Percentiles rank a stretch among this genome's conserved stretches.
Conservation (phyloP, 129 eudicot species). For the sunflower (Helianthus annuus) region HanXRQr2.0-SUNRISE NC_035447.2:172845925-172846424, state of each 20-base stretch:
- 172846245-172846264: slow-evolving; percentile 86
- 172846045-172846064: slow-evolving; percentile 80
- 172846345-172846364: slow-evolving; percentile 47
- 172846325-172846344: slow-evolving; percentile 86
- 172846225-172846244: slow-evolving; percentile 74
- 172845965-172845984: background rate
- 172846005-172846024: slow-evolving; percentile 88
- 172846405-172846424: background rate
- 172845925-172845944: no score
- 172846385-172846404: background rate
- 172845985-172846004: slow-evolving; percentile 79
- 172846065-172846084: slow-evolving; percentile 86
- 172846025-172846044: slow-evolving; percentile 69
- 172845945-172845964: background rate
- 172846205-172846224: slow-evolving; percentile 78
- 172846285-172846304: slow-evolving; percentile 84
- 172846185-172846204: slow-evolving; percentile 74
- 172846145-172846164: slow-evolving; percentile 54
- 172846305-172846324: slow-evolving; percentile 86
- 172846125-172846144: slow-evolving; percentile 79
- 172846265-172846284: slow-evolving; percentile 69
- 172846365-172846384: background rate
- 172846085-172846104: slow-evolving; percentile 76
- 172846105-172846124: slow-evolving; percentile 91
- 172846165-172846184: slow-evolving; percentile 48